These are phyloP conservation scores for Salvia miltiorrhiza DNA, from an alignment of 257 asterid species.

Conservation along the genomic window DNA sequence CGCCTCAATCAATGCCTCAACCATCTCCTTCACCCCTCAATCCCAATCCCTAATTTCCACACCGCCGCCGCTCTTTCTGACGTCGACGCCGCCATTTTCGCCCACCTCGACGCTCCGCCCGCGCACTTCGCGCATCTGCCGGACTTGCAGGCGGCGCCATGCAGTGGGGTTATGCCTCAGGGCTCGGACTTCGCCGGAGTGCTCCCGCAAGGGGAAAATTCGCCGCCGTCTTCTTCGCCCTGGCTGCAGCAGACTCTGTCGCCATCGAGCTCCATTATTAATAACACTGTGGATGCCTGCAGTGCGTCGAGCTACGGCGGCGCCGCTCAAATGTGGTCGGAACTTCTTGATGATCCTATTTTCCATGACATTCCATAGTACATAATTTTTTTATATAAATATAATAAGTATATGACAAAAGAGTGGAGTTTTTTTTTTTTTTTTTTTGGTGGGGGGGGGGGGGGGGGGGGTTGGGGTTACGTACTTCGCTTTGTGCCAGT, in stretches of 20 bases:
- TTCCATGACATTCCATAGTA: constrained; percentile 50
- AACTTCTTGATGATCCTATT: constrained; percentile 59
- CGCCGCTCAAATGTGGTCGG: constrained; percentile 63
- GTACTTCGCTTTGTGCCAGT: constrained; percentile 21
- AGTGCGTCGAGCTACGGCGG: constrained; percentile 51
- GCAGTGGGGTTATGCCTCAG: constrained; percentile 23
- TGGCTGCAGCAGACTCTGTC: constrained; percentile 30
- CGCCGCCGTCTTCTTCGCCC: constrained; percentile 31
- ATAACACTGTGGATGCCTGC: constrained; percentile 35
- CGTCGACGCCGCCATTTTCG: constrained; percentile 19
- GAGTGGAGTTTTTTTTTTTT: constrained; percentile 21
- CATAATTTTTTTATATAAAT: neutral
- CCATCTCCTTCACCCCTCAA: constrained; percentile 32
- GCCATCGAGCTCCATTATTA: constrained; percentile 16
- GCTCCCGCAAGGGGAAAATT: constrained; percentile 12
- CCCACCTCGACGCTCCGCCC: constrained; percentile 18
- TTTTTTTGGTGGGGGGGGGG: no score
- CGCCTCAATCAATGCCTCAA: constrained; percentile 59
- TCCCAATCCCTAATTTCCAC: neutral
- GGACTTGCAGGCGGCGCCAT: constrained; percentile 47
- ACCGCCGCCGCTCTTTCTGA: constrained; percentile 8
- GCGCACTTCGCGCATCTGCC: constrained; percentile 54
- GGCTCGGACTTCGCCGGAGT: constrained; percentile 9
- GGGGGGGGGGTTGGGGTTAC: no score
- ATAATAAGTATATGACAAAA: neutral